phyloP scores from a whole-genome alignment of 768 basidiomycete species.

The Pleurotus ostreatus region DNA sequence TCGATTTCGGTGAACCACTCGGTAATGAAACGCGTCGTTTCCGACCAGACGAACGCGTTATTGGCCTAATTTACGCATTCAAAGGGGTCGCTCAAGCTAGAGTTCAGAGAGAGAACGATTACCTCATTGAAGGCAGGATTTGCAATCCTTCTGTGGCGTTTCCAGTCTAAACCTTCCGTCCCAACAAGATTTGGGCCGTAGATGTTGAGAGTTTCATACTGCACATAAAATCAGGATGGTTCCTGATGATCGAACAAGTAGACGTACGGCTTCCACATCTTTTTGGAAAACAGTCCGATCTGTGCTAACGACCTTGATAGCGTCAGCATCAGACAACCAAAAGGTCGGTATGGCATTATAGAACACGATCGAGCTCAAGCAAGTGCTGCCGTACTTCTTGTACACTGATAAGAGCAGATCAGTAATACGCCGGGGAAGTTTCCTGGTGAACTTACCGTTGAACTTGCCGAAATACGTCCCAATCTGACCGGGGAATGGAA shows the following conservation, averaged over 20 bases:
- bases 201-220: slow-evolving; percentile 39
- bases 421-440: not conserved
- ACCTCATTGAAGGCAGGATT: slow-evolving; percentile 51
- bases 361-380: slow-evolving; percentile 30
- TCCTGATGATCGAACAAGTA: too few relatives aligned
- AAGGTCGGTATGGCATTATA: slow-evolving; percentile 25
- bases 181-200: slow-evolving; percentile 44
- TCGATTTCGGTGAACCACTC: slow-evolving; percentile 41
- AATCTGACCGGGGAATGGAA: slow-evolving; percentile 28
- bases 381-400: slow-evolving; percentile 33
- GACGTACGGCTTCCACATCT: slow-evolving; percentile 31
- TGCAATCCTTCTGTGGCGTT: slow-evolving; percentile 37
- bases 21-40: slow-evolving; percentile 32
- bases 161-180: slow-evolving; percentile 41
- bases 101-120: not conserved
- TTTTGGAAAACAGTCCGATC: slow-evolving; percentile 35
- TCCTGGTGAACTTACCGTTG: slow-evolving; percentile 23
- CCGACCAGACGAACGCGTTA: slow-evolving; percentile 45
- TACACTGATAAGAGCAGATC: slow-evolving; percentile 24
- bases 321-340: slow-evolving; percentile 42
- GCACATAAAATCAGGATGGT: not conserved
- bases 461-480: slow-evolving; percentile 32
- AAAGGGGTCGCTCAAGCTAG: not conserved
- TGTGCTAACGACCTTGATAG: slow-evolving; percentile 29
- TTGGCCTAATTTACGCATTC: slow-evolving; percentile 24